Base-by-base conservation (phyloP, 768 basidiomycete species). In the Daedalea quercina region DNA sequence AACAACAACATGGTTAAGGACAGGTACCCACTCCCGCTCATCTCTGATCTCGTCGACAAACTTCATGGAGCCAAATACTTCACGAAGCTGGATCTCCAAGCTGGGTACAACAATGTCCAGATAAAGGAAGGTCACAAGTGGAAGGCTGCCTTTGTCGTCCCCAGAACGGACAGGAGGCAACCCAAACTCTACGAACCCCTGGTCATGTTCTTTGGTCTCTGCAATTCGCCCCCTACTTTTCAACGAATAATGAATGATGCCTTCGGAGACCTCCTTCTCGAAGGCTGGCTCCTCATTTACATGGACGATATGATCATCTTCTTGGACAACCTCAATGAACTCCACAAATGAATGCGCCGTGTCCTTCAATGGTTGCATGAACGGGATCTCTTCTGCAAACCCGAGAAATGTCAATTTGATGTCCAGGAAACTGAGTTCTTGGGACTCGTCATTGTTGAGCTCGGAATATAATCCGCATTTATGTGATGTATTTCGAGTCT, bases 381-480 rank as follows among this genome's bases (percentile, higher is more conserved):
- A 23, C 43, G 56, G 51, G 50, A 53, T 40, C 66, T 76, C n/a
- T 68, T 35, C 51, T 63, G 53, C 17, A 69, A 68, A 25, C 53
- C 65, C 0, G 50, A 63, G 22, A 71, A 72, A 51, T 70, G 65
- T 48, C 62, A 68, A 37, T 77, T 75, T 54, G 64, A 73, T 57
- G 53, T 59, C 7, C 28, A 62, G 2, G 55, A 67, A 24, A 69
- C 76, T 12, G 69, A 74, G 44, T 77, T 71, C 60, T 65, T 78
- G 1, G 75, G 76, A 3, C 70, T 69, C 53, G 53, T 76, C 26
- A 56, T 78, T n/a, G n/a, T n/a, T n/a, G n/a, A n/a, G n/a, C n/a
- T n/a, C n/a, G n/a, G n/a, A n/a, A n/a, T n/a, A n/a, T n/a, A n/a
- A n/a, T n/a, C n/a, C n/a, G n/a, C n/a, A n/a, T n/a, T n/a, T n/a